phyloP scores from a whole-genome alignment of 805 yeast species.

The Kazachstania martiniae region DNA sequence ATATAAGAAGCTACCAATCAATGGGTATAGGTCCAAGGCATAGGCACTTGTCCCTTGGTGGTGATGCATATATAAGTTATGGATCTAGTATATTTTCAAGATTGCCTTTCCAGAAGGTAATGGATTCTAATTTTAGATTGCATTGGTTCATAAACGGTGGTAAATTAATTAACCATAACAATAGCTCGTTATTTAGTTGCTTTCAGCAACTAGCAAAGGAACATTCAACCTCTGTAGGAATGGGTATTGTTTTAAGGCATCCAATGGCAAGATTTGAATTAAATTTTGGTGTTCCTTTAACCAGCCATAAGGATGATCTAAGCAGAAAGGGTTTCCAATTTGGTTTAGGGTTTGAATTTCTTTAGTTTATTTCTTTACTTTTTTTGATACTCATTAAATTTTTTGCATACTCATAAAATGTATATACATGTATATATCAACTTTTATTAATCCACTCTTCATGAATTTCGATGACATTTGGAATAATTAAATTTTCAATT shows the following conservation, averaged over 20 bases:
- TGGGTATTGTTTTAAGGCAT: constrained; percentile 51
- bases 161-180: constrained; percentile 33
- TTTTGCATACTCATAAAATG: constrained; percentile 55
- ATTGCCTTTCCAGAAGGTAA: constrained; percentile 39
- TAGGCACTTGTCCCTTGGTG: constrained; percentile 51
- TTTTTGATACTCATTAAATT: background rate
- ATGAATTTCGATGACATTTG: constrained; percentile 61
- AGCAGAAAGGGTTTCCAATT: constrained; percentile 56
- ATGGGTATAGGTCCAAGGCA: constrained; percentile 60
- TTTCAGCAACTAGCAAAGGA: constrained; percentile 24
- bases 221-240: constrained; percentile 45
- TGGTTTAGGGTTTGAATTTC: constrained; percentile 51
- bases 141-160: constrained; percentile 65
- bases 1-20: constrained; percentile 56
- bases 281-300: constrained; percentile 51
- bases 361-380: constrained; percentile 24
- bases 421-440: constrained; percentile 28
- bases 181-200: constrained; percentile 9
- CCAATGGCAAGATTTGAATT: constrained; percentile 61
- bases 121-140: constrained; percentile 42
- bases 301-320: constrained; percentile 38
- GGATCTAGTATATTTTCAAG: constrained; percentile 51
- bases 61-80: constrained; percentile 44
- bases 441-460: constrained; percentile 43
- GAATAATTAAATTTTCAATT: constrained; percentile 73